Evolutionary conservation across 2,329 filamentous ascomycete species (phyloP).

Genomic region (Sporothrix curviconia): DNA sequence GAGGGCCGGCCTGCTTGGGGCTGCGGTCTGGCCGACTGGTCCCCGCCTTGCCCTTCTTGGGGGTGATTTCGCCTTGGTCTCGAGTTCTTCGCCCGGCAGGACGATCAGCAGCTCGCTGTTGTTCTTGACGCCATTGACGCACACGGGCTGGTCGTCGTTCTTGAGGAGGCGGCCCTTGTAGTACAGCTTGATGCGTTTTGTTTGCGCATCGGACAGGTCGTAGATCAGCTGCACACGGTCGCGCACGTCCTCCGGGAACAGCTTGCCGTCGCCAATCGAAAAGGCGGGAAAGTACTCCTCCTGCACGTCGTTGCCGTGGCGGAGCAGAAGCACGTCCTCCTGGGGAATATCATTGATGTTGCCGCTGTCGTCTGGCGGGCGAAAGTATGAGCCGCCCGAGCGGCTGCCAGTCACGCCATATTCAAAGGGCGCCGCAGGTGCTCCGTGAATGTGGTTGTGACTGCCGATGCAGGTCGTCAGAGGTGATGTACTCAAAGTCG

Average conservation of each 20-base stretch:
- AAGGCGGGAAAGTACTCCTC: slow-evolving; percentile 68
- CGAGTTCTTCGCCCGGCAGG: slow-evolving; percentile 43
- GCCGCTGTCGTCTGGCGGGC: slow-evolving; percentile 6
- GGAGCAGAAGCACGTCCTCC: slow-evolving; percentile 66
- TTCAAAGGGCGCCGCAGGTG: slow-evolving; percentile 26
- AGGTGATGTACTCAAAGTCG: slow-evolving; percentile 79
- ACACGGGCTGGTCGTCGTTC: slow-evolving; percentile 50
- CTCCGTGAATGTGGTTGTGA: slow-evolving; percentile 31
- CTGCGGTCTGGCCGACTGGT: background rate
- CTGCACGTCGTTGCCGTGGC: slow-evolving; percentile 59
- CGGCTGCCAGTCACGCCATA: slow-evolving; percentile 18
- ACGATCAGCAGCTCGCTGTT: slow-evolving; percentile 56
- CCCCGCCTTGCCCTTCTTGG: background rate
- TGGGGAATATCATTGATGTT: slow-evolving; percentile 36
- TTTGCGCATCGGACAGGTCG: slow-evolving; percentile 49
- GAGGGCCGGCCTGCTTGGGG: slow-evolving; percentile 28
- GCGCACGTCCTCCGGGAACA: slow-evolving; percentile 59
- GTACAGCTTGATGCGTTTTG: slow-evolving; percentile 55
- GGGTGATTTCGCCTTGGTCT: slow-evolving; percentile 23
- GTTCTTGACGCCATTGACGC: slow-evolving; percentile 56
- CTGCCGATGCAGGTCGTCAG: slow-evolving; percentile 61
- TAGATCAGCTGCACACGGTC: slow-evolving; percentile 62
- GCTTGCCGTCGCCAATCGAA: slow-evolving; percentile 66
- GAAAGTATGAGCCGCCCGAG: slow-evolving; percentile 16
- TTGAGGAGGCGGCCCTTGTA: slow-evolving; percentile 69